Conservation (phyloP, 169 alveolate genomes). For the Plasmodium cynomolgi region DNA sequence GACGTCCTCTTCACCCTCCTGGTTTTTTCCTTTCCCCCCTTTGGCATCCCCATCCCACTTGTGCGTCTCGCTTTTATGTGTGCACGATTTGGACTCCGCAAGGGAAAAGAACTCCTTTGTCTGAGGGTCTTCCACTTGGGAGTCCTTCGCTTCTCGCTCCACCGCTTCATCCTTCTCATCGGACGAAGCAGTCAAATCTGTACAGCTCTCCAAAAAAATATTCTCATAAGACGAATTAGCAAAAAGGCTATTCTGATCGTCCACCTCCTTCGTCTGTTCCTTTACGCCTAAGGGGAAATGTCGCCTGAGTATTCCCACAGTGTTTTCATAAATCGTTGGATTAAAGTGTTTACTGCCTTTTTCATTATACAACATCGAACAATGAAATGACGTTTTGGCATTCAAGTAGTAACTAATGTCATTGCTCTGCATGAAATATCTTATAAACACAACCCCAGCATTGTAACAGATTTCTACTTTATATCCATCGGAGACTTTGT, state of each 20-base stretch:
- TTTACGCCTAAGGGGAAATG: conserved; percentile 5
- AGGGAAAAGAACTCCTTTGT: background rate
- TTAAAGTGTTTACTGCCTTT: conserved; percentile 28
- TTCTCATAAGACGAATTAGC: background rate
- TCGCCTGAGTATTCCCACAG: conserved; percentile 6
- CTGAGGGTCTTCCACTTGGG: background rate
- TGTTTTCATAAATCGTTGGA: conserved; percentile 18
- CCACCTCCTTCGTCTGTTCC: background rate
- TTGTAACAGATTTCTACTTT: conserved; percentile 58
- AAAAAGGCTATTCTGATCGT: background rate
- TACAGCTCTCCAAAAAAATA: background rate
- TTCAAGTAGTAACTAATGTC: conserved; percentile 27
- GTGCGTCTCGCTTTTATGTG: background rate
- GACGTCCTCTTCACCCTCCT: background rate
- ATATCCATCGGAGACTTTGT: conserved; percentile 15
- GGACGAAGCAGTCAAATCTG: background rate
- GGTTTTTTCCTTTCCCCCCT: background rate
- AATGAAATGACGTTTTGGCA: conserved; percentile 43
- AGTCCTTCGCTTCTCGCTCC: too few species aligned
- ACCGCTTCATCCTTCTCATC: background rate
- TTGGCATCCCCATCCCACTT: background rate
- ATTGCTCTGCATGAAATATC: conserved; percentile 36
- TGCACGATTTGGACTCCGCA: background rate
- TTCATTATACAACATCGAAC: conserved; percentile 40
- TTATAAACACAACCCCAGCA: conserved; percentile 53